phyloP scores from a whole-genome alignment of 306 rosid species.

The cucumber (Cucumis sativus) region DNA sequence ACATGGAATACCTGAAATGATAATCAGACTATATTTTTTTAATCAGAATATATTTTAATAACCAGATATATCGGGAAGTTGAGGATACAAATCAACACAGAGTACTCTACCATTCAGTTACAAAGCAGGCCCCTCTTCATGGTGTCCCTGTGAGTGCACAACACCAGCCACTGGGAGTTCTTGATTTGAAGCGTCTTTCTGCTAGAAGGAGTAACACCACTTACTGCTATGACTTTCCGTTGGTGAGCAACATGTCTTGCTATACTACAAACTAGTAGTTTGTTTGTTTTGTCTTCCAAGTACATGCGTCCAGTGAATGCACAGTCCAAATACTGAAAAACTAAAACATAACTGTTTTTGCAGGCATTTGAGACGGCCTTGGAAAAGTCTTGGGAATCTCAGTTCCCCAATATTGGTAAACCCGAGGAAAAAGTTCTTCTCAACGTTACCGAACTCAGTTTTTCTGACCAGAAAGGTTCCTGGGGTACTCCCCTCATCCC shows the following conservation, averaged over 20 bases:
- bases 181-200: slow-evolving; percentile 66
- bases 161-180: slow-evolving; percentile 71
- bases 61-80: slow-evolving; percentile 67
- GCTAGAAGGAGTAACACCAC: slow-evolving; percentile 91
- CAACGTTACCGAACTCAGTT: slow-evolving; percentile 65
- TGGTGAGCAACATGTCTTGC: slow-evolving; percentile 40
- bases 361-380: slow-evolving; percentile 86
- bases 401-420: slow-evolving; percentile 28
- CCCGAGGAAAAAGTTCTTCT: slow-evolving; percentile 40
- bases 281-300: neutral
- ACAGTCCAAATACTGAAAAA: neutral
- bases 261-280: neutral
- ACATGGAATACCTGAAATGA: neutral
- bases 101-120: slow-evolving; percentile 58
- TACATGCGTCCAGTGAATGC: neutral
- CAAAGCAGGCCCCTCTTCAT: slow-evolving; percentile 48
- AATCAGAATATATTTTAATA: neutral
- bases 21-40: neutral
- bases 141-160: slow-evolving; percentile 61
- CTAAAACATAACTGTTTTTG: slow-evolving; percentile 12
- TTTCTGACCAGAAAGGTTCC: slow-evolving; percentile 58
- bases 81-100: slow-evolving; percentile 48
- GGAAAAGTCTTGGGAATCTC: slow-evolving; percentile 72
- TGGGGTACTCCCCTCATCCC: slow-evolving; percentile 85
- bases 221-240: slow-evolving; percentile 92